Evolutionary conservation across 306 rosid genomes (phyloP).

Genomic region (Cucurbita ficifolia): DNA sequence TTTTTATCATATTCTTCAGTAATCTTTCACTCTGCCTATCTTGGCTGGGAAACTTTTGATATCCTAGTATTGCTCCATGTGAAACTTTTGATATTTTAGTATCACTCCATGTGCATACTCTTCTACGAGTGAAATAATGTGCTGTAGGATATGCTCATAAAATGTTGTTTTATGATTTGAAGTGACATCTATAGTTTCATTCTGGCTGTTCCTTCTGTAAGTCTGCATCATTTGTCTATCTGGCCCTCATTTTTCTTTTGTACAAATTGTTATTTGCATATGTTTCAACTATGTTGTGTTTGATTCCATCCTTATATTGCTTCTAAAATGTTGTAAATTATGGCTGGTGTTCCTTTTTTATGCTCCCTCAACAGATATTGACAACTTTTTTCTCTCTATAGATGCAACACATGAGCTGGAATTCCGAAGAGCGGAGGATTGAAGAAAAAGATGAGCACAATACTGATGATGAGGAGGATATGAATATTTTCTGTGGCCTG

Average conservation of each 20-base stretch:
- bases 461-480: constrained; percentile 30
- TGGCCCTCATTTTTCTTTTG: neutral
- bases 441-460: constrained; percentile 24
- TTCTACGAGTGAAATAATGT: neutral
- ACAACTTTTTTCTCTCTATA: constrained; percentile 19
- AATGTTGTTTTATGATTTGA: neutral
- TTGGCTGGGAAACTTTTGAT: neutral
- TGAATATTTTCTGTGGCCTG: constrained; percentile 16
- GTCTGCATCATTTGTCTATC: neutral
- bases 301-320: neutral
- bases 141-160: neutral
- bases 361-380: constrained; percentile 7
- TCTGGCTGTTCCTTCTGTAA: neutral
- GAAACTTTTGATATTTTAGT: neutral
- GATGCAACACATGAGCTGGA: constrained; percentile 36
- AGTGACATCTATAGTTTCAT: neutral
- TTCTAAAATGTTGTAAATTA: neutral
- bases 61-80: neutral
- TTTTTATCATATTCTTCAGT: neutral
- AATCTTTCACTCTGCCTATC: neutral
- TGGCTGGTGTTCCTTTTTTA: neutral
- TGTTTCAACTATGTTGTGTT: neutral
- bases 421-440: constrained; percentile 34
- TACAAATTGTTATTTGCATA: neutral
- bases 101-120: neutral